Base-by-base conservation (phyloP, 2,329 filamentous ascomycete genomes). In the Ramularia endophylla region DNA sequence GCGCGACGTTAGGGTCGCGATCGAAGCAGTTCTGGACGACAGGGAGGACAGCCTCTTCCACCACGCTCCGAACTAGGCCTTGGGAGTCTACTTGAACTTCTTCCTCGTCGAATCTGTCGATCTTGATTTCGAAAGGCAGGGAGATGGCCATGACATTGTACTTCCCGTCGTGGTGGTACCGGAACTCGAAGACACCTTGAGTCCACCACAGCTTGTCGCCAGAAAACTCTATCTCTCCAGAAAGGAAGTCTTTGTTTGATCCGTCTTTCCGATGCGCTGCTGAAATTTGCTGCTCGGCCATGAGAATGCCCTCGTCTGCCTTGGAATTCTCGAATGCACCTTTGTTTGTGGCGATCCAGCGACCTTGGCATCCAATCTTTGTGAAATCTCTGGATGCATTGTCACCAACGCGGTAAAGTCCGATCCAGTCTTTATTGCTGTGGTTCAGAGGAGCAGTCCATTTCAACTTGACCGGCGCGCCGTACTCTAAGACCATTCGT, bases 161-260 rank as follows among this genome's bases (percentile, higher is more conserved):
- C 56, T 84, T 85, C 41, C 88, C 88, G 53, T 87, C 83, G 65
- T 98, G 92, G 65, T 98, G 92, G 66, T 95, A 95, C 29, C 92
- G 81, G 70, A 98, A 94, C 60, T 98, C 92, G 59, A 95, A 98
- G 3, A 94, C 85, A 40, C 92, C 92, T 47, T 90, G 85, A 0
- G 85, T 94, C 92, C 92, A 98, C 83, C 87, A 98, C 2, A 95
- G 75, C 67, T 94, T 95, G 68, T 97, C 89, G 35, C 92, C 89
- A 8, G 81, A 73, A 60, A 98, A 97, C 9, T 87, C 65, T 58
- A 97, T 82, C 61, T 95, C 87, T 31, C 92, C 92, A 9, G 77
- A 74, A 3, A 87, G 76, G 50, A 81, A 73, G 43, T 85, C 74
- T 13, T 65, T 67, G 3, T 74, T 74, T 2, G 72, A 69, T 1